Base-by-base conservation (phyloP, 768 basidiomycete genomes). In the Tephrocybe sp. region DNA sequence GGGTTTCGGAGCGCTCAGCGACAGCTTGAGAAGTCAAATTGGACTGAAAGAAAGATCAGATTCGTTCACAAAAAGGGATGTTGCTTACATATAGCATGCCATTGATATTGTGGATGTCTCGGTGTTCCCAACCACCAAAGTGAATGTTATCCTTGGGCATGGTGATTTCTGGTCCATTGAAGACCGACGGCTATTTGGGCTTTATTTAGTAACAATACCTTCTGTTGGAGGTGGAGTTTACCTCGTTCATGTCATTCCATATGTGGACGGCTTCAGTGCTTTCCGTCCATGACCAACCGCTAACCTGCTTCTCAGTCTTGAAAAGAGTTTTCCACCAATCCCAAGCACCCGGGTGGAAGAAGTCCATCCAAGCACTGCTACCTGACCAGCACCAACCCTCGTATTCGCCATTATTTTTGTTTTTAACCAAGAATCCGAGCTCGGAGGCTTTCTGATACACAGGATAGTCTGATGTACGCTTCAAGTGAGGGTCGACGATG, bases 221-320 rank as follows among this genome's bases (percentile, higher is more conserved):
- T n/a, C n/a, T n/a, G n/a, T n/a, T n/a, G n/a, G n/a, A 35, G 30
- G 18, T 16, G 16, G 35, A 22, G 49, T 75, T 7, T 43, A 92
- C 92, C 82, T 98, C 97, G 58, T 98, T 98, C 97, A 99, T 99
- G 63, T 99, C 97, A 64, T 98, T 98, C 97, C 97, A 99, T 57
- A 98, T 93, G 65, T 86, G 87, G 12, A 98, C 79, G 57, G 83
- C 80, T 25, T 86, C 82, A 2, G 92, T 92, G 57, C 94, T 89
- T 54, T 89, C 70, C 0, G 75, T 80, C 87, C 91, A 92, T 6
- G 82, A 72, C 80, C 84, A 92, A 38, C 75, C 79, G 52, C 74
- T 74, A 60, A 67, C 72, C 26, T 73, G 69, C 40, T 72, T 67
- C 53, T 75, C 68, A 8, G 74, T 75, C 67, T 86, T 87, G 76